Percentiles rank a stretch among this genome's conserved stretches.
These are phyloP conservation scores for Metschnikowia reukaufii DNA, from an alignment of 805 yeast genomes.

Conservation along the genomic window DNA sequence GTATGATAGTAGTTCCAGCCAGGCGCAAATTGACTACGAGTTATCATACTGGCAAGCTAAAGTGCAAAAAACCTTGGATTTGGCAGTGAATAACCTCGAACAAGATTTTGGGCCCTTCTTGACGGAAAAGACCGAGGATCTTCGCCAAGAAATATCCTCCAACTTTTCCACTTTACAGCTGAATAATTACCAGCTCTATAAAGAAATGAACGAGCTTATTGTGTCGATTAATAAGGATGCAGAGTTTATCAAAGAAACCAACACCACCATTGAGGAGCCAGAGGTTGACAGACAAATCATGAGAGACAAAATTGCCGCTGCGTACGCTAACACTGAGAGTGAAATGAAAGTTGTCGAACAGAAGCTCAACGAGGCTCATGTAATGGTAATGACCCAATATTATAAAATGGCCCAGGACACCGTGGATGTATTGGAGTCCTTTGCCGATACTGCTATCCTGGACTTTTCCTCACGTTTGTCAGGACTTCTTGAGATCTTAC, in stretches of 20 bases:
- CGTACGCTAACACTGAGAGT: slow-evolving; percentile 26
- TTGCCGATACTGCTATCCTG: slow-evolving; percentile 63
- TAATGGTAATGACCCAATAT: slow-evolving; percentile 28
- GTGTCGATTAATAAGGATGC: slow-evolving; percentile 34
- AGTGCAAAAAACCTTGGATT: slow-evolving; percentile 33
- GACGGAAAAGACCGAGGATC: slow-evolving; percentile 23
- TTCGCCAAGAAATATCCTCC: slow-evolving; percentile 27
- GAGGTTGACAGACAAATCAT: slow-evolving; percentile 34
- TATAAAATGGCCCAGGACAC: slow-evolving; percentile 39
- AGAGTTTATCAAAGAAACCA: slow-evolving; percentile 27
- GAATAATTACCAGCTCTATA: slow-evolving; percentile 31
- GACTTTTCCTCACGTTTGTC: slow-evolving; percentile 65
- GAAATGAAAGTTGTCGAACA: slow-evolving; percentile 25
- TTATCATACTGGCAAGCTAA: slow-evolving; percentile 33
- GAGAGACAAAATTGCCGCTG: slow-evolving; percentile 32
- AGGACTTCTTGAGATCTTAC: slow-evolving; percentile 38
- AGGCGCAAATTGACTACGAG: slow-evolving; percentile 30
- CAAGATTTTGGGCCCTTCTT: slow-evolving; percentile 32
- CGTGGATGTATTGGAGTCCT: slow-evolving; percentile 70
- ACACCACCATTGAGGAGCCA: slow-evolving; percentile 14
- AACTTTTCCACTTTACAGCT: slow-evolving; percentile 30
- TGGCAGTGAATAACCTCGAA: slow-evolving; percentile 34
- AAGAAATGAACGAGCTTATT: slow-evolving; percentile 31
- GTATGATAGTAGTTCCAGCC: slow-evolving; percentile 9
- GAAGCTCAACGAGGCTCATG: slow-evolving; percentile 28